phyloP scores from a whole-genome alignment of 441 rosid genomes.

The Gossypium schwendimanii region DNA sequence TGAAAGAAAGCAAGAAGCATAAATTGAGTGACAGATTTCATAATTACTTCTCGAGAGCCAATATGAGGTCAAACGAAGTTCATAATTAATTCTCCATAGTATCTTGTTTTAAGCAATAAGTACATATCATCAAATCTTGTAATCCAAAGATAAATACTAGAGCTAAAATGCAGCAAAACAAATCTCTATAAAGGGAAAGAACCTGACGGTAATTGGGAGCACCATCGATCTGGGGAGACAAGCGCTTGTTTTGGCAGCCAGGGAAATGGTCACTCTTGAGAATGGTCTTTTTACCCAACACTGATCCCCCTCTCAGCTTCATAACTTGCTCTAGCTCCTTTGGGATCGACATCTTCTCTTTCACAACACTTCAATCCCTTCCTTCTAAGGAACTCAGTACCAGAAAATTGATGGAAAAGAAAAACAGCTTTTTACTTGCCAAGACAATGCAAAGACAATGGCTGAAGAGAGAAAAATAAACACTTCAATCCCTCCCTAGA shows the following conservation, averaged over 20 bases:
- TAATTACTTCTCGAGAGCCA: background rate
- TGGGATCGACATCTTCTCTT: conserved; percentile 56
- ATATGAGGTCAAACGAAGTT: background rate
- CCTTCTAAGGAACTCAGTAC: background rate
- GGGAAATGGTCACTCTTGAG: conserved; percentile 98
- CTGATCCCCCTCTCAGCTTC: conserved; percentile 93
- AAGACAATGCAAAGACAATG: background rate
- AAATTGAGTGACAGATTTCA: background rate
- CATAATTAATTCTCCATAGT: background rate
- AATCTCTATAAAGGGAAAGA: background rate
- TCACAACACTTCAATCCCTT: background rate
- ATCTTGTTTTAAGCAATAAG: background rate
- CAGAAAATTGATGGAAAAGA: background rate
- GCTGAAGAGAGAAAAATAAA: background rate
- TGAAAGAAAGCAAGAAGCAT: background rate
- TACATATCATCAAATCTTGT: background rate
- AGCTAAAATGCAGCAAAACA: background rate
- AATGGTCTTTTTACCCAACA: conserved; percentile 89
- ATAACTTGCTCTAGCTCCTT: conserved; percentile 90
- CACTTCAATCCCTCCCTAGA: conserved; percentile 9
- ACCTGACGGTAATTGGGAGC: conserved; percentile 99
- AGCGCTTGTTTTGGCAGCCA: conserved; percentile 92
- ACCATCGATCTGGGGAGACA: conserved; percentile 90
- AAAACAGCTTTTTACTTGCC: background rate
- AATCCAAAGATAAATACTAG: background rate